Conservation (phyloP, 208 protist species). For the Herpetomonas samuelpessoai region DNA sequence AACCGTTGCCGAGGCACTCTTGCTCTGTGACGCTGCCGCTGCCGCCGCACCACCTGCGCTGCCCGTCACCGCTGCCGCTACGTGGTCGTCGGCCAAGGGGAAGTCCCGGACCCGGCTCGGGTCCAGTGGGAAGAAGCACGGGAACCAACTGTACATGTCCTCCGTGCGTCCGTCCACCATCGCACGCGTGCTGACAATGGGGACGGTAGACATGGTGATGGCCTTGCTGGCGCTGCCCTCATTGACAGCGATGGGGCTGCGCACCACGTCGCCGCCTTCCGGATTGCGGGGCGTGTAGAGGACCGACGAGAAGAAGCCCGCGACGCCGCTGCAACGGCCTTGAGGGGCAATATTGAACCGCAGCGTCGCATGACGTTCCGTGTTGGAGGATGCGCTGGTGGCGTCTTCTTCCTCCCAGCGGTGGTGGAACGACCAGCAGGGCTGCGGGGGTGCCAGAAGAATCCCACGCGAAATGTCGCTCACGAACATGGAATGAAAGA, state of each 20-base stretch:
- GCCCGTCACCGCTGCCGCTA: neutral
- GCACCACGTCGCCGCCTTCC: constrained; percentile 12
- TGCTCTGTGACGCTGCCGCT: neutral
- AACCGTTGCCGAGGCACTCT: constrained; percentile 16
- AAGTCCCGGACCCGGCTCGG: constrained; percentile 42
- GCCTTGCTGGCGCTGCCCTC: neutral
- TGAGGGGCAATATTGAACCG: constrained; percentile 30
- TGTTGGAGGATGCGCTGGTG: neutral
- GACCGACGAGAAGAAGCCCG: constrained; percentile 68
- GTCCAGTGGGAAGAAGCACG: constrained; percentile 63
- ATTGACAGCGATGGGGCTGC: constrained; percentile 15
- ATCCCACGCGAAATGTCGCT: constrained; percentile 57
- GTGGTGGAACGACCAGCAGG: constrained; percentile 83
- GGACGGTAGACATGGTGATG: constrained; percentile 19
- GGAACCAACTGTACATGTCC: constrained; percentile 90
- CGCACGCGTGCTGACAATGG: neutral
- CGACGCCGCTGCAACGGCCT: constrained; percentile 59
- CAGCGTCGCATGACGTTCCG: constrained; percentile 25
- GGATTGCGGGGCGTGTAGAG: constrained; percentile 32
- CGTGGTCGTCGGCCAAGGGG: neutral
- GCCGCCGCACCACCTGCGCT: neutral
- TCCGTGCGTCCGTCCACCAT: constrained; percentile 27
- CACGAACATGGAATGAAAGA: constrained; percentile 74
- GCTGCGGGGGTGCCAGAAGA: constrained; percentile 47
- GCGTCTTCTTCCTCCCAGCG: neutral